phyloP scores from a whole-genome alignment of 2,329 filamentous ascomycete species.

The Ophiostoma tasmaniense region DNA sequence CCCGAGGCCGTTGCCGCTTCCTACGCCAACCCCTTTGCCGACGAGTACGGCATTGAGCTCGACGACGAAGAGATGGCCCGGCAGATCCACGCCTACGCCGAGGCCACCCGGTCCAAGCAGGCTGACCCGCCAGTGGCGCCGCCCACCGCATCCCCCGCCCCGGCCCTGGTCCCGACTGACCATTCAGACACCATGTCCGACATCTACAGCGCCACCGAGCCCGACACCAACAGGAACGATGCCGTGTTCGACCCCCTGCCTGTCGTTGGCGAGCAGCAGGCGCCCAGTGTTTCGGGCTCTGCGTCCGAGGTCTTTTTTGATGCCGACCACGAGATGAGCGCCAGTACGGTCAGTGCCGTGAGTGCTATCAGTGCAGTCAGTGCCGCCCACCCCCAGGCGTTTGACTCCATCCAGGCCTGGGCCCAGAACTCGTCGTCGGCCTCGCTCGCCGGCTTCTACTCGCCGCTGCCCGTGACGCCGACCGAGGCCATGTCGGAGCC shows the following conservation, averaged over 20 bases:
- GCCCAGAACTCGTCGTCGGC: conserved; percentile 42
- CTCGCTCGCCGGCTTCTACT: conserved; percentile 43
- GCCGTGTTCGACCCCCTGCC: conserved; percentile 17
- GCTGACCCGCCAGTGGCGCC: no score
- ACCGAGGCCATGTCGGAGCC: conserved; percentile 43
- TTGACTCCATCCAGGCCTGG: conserved; percentile 57
- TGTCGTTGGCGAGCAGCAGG: not conserved
- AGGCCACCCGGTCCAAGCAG: not conserved
- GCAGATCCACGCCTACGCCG: not conserved
- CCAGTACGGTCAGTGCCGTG: conserved; percentile 25
- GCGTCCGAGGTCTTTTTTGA: conserved; percentile 20
- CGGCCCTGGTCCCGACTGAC: conserved; percentile 29
- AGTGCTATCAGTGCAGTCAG: no score
- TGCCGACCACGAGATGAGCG: conserved; percentile 43
- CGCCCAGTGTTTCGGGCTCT: not conserved
- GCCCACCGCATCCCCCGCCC: no score
- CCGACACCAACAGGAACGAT: conserved; percentile 22
- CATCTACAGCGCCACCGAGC: conserved; percentile 40
- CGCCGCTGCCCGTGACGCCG: conserved; percentile 47
- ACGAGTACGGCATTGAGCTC: conserved; percentile 46
- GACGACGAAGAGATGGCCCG: conserved; percentile 20
- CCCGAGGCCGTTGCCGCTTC: conserved; percentile 33
- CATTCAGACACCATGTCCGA: conserved; percentile 41
- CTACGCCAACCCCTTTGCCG: conserved; percentile 52
- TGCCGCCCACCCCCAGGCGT: conserved; percentile 37